Evolutionary conservation across 2,329 filamentous ascomycete genomes (phyloP).

Genomic region (Colletotrichum sp.): DNA sequence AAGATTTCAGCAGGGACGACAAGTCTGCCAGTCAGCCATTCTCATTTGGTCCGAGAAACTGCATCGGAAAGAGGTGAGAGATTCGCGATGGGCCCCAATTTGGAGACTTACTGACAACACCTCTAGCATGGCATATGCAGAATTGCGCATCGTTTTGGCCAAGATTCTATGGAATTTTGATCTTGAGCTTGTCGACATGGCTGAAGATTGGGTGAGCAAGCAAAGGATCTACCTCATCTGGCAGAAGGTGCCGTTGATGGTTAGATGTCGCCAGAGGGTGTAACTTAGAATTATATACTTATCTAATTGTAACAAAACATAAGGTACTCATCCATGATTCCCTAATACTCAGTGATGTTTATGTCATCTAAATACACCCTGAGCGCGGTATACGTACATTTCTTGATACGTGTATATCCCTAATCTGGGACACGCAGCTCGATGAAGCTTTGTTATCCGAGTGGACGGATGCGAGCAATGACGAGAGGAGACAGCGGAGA

Average conservation of each 20-base stretch:
- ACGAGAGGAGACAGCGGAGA: not conserved
- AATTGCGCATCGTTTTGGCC: conserved; percentile 52
- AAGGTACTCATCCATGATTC: not conserved
- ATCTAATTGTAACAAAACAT: not conserved
- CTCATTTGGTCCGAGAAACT: conserved; percentile 52
- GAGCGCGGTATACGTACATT: not conserved
- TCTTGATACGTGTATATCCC: not conserved
- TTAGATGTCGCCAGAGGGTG: not conserved
- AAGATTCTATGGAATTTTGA: conserved; percentile 52
- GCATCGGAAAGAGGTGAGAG: conserved; percentile 51
- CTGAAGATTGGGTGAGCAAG: conserved; percentile 37
- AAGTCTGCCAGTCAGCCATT: conserved; percentile 52
- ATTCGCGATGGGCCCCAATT: not conserved
- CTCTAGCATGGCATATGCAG: conserved; percentile 45
- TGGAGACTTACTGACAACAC: not conserved
- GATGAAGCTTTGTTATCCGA: not conserved
- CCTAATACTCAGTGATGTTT: not conserved
- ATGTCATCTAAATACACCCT: not conserved
- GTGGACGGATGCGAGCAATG: not conserved
- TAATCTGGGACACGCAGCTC: not conserved
- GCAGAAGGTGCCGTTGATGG: conserved; percentile 28
- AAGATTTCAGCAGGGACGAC: not conserved
- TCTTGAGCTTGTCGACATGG: conserved; percentile 37
- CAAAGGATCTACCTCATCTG: conserved; percentile 44
- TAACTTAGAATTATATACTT: not conserved